A percentile compares a stretch with the other conserved stretches of the same genome.
These are phyloP conservation scores for Didymella lethalis DNA, from an alignment of 2,329 filamentous ascomycete genomes.

Conservation along the genomic window DNA sequence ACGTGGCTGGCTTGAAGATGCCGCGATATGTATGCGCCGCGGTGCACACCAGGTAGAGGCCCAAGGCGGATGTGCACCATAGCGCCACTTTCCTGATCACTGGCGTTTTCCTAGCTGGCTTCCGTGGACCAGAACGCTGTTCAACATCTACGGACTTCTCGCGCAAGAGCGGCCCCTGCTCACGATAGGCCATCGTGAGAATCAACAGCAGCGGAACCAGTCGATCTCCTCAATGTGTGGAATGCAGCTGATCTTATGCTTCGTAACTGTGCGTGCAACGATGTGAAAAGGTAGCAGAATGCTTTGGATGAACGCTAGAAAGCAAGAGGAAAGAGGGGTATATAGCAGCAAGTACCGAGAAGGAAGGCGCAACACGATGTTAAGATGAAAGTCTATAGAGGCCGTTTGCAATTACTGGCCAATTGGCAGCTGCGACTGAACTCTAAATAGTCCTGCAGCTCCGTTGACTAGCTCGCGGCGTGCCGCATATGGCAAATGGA, in stretches of 20 bases:
- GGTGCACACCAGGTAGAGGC: conserved; percentile 18
- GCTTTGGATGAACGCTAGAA: background rate
- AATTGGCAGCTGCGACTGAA: conserved; percentile 5
- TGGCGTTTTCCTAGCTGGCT: background rate
- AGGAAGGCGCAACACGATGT: background rate
- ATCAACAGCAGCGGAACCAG: background rate
- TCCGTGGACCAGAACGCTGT: background rate
- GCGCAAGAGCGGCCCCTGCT: conserved; percentile 25
- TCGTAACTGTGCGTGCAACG: background rate
- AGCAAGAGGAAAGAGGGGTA: background rate
- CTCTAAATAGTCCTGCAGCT: conserved; percentile 19
- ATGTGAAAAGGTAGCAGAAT: background rate
- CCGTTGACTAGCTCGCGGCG: conserved; percentile 18
- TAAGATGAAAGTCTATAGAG: background rate
- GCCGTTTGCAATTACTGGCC: conserved; percentile 5
- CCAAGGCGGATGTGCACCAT: conserved; percentile 5
- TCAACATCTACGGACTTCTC: conserved; percentile 25
- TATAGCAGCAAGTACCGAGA: background rate
- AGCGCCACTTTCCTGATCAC: background rate
- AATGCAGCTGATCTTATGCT: background rate
- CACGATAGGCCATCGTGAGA: conserved; percentile 22
- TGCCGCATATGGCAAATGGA: conserved; percentile 30
- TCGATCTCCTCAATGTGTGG: background rate
- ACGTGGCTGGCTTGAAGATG: background rate
- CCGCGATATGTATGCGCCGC: conserved; percentile 12